These are phyloP conservation scores for Rhododendron griersonianum DNA, from an alignment of 148 eudicot genomes.

Conservation along the genomic window DNA sequence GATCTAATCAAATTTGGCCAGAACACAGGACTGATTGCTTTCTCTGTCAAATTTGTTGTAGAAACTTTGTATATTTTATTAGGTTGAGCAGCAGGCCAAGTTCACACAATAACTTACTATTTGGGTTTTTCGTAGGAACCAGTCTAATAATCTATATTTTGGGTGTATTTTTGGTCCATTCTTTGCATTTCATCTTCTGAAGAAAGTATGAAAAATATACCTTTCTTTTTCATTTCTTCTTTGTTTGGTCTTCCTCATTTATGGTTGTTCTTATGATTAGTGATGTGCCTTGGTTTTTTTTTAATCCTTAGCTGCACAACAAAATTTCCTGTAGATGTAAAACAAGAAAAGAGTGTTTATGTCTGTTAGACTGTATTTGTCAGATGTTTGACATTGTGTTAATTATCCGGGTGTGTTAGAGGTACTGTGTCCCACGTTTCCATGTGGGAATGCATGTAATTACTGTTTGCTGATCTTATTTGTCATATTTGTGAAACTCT, in stretches of 20 bases:
- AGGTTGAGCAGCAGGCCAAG: slow-evolving; percentile 1
- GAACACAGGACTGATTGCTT: not conserved
- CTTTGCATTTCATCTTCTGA: not conserved
- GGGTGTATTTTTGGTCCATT: not conserved
- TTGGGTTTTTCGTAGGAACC: not conserved
- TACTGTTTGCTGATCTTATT: not conserved
- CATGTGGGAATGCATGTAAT: not conserved
- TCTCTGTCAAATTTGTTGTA: not conserved
- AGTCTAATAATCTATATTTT: not conserved
- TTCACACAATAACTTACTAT: not conserved
- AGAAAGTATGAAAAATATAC: too few species aligned
- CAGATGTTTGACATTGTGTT: not conserved
- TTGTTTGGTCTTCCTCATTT: not conserved
- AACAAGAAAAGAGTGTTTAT: not conserved
- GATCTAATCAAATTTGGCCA: not conserved
- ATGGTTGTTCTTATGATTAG: not conserved
- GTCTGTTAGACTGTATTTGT: not conserved
- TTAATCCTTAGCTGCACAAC: not conserved
- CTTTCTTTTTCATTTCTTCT: not conserved
- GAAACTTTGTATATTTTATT: not conserved
- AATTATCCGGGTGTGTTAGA: not conserved
- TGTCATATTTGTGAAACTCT: not conserved
- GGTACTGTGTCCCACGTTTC: not conserved
- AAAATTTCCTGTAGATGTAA: not conserved
- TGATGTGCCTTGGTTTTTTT: not conserved